Evolutionary conservation across 2,329 filamentous ascomycete species (phyloP).

Genomic region (Cytospora piceae): DNA sequence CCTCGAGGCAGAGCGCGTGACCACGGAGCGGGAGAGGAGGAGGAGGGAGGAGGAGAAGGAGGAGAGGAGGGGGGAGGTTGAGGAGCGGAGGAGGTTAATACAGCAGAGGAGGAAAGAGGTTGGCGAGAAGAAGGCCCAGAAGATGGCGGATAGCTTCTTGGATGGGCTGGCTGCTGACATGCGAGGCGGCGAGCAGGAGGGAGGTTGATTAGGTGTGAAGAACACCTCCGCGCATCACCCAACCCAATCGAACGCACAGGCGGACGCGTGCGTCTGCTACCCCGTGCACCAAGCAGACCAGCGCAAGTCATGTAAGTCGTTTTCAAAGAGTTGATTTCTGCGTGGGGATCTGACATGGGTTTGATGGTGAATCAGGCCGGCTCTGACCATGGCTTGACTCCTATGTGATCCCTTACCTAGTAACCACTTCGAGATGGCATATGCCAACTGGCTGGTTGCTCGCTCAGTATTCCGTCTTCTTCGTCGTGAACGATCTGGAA

Average conservation of each 20-base stretch:
- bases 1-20: conserved; percentile 66
- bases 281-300: background rate
- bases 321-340: background rate
- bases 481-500: background rate
- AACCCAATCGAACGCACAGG: background rate
- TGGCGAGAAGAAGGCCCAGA: conserved; percentile 63
- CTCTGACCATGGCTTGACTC: background rate
- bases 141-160: conserved; percentile 74
- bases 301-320: background rate
- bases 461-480: background rate
- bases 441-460: background rate
- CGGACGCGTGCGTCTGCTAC: background rate
- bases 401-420: background rate
- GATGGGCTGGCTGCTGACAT: conserved; percentile 53
- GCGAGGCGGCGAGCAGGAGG: conserved; percentile 20
- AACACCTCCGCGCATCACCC: background rate
- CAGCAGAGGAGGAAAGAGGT: conserved; percentile 57
- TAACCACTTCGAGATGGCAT: too few relatives aligned
- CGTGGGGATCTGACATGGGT: background rate
- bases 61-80: conserved; percentile 64
- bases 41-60: conserved; percentile 61
- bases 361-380: background rate
- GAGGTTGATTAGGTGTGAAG: background rate
- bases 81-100: conserved; percentile 65
- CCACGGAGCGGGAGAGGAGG: conserved; percentile 67